Percentiles rank a stretch among this genome's conserved stretches.
Evolutionary conservation across 106 monocot genomes (phyloP).

Genomic region (Dioscorea alata): DNA sequence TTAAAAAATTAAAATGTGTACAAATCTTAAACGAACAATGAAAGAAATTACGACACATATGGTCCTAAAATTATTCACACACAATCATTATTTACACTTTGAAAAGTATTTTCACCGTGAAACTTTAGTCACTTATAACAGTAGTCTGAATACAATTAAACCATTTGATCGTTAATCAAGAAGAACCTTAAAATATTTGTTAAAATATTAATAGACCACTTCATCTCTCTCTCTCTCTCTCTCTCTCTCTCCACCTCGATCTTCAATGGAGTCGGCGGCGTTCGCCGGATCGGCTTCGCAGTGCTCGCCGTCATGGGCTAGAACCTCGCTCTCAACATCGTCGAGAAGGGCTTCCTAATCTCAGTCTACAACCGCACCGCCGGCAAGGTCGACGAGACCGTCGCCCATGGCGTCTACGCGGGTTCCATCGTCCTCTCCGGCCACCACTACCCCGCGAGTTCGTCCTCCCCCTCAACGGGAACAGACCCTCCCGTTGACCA

Average conservation of each 20-base stretch:
- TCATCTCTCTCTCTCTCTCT: neutral
- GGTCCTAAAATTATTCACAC: too few relatives aligned
- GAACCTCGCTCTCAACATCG: slow-evolving; percentile 16
- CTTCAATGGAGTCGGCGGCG: slow-evolving; percentile 1
- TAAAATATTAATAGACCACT: too few relatives aligned
- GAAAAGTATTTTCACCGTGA: too few relatives aligned
- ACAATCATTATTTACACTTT: too few relatives aligned
- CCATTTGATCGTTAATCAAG: too few relatives aligned
- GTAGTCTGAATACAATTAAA: too few relatives aligned
- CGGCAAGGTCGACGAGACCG: slow-evolving; percentile 7
- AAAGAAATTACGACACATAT: too few relatives aligned
- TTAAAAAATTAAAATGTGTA: too few relatives aligned
- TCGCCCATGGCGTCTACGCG: neutral
- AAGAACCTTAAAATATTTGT: too few relatives aligned
- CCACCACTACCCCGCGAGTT: slow-evolving; percentile 7
- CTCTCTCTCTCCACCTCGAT: neutral
- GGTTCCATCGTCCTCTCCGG: slow-evolving; percentile 1
- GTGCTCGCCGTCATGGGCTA: slow-evolving; percentile 9
- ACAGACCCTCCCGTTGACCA: slow-evolving; percentile 7
- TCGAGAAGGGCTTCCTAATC: slow-evolving; percentile 11
- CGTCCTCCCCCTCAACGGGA: slow-evolving; percentile 5
- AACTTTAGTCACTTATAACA: too few relatives aligned
- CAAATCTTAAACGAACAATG: too few relatives aligned
- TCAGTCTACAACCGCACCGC: slow-evolving; percentile 12
- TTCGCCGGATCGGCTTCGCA: slow-evolving; percentile 9